Evolutionary conservation across 2,329 filamentous ascomycete species (phyloP).

Genomic region (Balansia obtecta): DNA sequence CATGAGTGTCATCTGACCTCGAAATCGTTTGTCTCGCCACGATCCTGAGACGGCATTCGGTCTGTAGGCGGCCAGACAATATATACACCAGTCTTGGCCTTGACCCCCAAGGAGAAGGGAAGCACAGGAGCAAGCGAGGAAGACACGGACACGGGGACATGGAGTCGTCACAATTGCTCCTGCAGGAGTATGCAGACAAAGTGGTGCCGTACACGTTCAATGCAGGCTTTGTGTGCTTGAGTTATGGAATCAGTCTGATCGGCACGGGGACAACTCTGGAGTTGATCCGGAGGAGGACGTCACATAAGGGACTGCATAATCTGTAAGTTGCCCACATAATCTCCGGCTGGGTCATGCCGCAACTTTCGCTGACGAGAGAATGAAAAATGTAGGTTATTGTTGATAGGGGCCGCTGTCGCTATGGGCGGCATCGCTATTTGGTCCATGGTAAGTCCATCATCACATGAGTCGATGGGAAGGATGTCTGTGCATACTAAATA

Average conservation of each 20-base stretch:
- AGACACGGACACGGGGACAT: neutral
- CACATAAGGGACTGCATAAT: constrained; percentile 54
- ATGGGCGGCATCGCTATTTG: constrained; percentile 67
- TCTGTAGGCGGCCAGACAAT: neutral
- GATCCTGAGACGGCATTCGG: neutral
- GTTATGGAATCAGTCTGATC: constrained; percentile 63
- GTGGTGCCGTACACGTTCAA: constrained; percentile 38
- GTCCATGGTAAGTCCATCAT: constrained; percentile 44
- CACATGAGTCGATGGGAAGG: neutral
- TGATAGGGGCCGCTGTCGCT: constrained; percentile 50
- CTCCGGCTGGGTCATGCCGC: neutral
- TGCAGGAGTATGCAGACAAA: constrained; percentile 29
- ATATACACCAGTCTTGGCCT: neutral
- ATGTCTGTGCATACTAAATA: constrained; percentile 50
- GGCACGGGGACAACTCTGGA: constrained; percentile 73
- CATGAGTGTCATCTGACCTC: neutral
- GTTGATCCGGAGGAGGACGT: constrained; percentile 64
- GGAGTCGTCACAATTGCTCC: constrained; percentile 13
- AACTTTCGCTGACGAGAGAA: neutral
- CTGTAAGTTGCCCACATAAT: constrained; percentile 37
- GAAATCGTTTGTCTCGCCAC: neutral
- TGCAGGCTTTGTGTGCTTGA: constrained; percentile 55
- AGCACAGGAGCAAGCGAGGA: neutral
- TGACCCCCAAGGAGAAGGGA: neutral
- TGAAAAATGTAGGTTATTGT: constrained; percentile 37